These are phyloP conservation scores for Magnolia changhungtana DNA, from an alignment of 164 flowering plant genomes.

Conservation along the genomic window DNA sequence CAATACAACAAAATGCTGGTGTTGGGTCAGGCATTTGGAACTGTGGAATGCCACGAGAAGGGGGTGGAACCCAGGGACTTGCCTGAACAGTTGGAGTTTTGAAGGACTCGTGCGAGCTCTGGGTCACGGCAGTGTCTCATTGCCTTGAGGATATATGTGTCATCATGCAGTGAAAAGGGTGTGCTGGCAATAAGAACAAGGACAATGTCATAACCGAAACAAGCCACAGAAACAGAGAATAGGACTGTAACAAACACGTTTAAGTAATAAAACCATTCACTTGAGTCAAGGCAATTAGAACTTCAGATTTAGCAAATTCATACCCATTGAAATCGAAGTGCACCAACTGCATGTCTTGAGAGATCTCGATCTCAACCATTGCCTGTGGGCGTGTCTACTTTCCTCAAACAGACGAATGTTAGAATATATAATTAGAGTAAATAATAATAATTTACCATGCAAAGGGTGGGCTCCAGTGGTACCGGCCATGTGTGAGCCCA, in stretches of 20 bases:
- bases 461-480: too few species aligned
- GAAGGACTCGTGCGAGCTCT: neutral
- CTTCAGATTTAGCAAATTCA: neutral
- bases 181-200: constrained; percentile 22
- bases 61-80: constrained; percentile 4
- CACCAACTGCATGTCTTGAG: constrained; percentile 92
- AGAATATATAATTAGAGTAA: too few species aligned
- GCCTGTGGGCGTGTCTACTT: constrained; percentile 83
- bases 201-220: neutral
- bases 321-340: constrained; percentile 47
- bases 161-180: constrained; percentile 33
- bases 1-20: too few species aligned
- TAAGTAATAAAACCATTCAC: neutral
- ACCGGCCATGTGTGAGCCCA: too few species aligned
- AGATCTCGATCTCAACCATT: constrained; percentile 86
- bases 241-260: too few species aligned
- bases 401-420: neutral
- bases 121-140: constrained; percentile 14
- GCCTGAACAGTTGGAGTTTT: neutral
- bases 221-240: neutral
- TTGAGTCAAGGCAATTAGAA: neutral
- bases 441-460: too few species aligned
- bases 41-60: constrained; percentile 12
- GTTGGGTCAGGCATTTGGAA: neutral
- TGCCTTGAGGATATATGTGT: constrained; percentile 25